These are phyloP conservation scores for Amesomyces nigricolor DNA, from an alignment of 2,329 filamentous ascomycete species.

Conservation along the genomic window DNA sequence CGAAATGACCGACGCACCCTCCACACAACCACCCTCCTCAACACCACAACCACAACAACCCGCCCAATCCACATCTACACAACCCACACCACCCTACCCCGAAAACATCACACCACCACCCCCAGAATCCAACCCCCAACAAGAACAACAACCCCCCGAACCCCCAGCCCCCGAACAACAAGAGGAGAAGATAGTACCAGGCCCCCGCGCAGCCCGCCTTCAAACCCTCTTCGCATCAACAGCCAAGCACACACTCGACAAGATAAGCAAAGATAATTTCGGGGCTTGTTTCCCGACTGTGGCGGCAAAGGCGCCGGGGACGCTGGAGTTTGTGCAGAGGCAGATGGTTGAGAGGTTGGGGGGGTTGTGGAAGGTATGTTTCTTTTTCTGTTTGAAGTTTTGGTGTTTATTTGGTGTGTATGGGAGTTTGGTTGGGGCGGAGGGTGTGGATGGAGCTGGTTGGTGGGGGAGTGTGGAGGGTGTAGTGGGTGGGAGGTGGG, in stretches of 20 bases:
- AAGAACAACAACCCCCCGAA: constrained; percentile 6
- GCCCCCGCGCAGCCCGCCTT: constrained; percentile 52
- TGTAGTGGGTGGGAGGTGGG: no score
- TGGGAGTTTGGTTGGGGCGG: background rate
- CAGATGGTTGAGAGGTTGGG: constrained; percentile 54
- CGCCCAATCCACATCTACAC: background rate
- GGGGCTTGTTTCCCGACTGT: constrained; percentile 57
- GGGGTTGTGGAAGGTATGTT: constrained; percentile 45
- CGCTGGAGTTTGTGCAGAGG: constrained; percentile 50
- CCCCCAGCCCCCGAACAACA: constrained; percentile 17
- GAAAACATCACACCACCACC: background rate
- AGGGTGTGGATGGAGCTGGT: background rate
- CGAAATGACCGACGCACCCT: constrained; percentile 10
- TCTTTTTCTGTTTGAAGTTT: constrained; percentile 1
- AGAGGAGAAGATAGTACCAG: constrained; percentile 29
- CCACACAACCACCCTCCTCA: background rate
- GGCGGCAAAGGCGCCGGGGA: constrained; percentile 44
- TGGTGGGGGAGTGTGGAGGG: background rate
- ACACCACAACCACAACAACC: background rate
- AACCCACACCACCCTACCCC: background rate
- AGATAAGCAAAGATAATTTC: constrained; percentile 53
- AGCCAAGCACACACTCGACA: constrained; percentile 48
- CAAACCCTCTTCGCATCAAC: constrained; percentile 48
- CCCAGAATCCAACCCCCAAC: background rate
- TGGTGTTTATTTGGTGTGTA: background rate